Evolutionary conservation across 768 basidiomycete species (phyloP).

Genomic region (Trametes cubensis): DNA sequence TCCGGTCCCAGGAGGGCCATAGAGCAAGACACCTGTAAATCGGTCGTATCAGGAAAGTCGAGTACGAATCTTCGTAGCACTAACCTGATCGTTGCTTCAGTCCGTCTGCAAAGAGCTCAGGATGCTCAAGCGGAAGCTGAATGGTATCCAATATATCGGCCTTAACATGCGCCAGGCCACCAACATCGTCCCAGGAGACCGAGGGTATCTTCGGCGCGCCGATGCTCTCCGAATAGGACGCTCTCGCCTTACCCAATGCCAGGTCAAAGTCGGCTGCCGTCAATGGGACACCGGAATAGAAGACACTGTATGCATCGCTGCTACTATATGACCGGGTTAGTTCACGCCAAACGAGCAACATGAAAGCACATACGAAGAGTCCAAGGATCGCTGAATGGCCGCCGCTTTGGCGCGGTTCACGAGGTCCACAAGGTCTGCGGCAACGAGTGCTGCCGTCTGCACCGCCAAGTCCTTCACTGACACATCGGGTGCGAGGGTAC

Average conservation of each 20-base stretch:
- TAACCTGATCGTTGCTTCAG: conserved; percentile 94
- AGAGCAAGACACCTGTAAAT: conserved; percentile 79
- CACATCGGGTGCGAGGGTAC: conserved; percentile 71
- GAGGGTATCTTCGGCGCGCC: conserved; percentile 97
- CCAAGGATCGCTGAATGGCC: conserved; percentile 52
- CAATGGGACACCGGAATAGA: conserved; percentile 46
- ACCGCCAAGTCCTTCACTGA: conserved; percentile 70
- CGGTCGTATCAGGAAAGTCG: not conserved
- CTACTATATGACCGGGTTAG: not conserved
- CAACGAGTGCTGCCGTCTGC: conserved; percentile 90
- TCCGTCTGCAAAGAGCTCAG: conserved; percentile 87
- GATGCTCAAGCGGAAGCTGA: conserved; percentile 87
- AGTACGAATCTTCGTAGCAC: not conserved
- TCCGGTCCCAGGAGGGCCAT: conserved; percentile 95
- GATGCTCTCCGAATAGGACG: conserved; percentile 86
- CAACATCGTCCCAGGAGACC: conserved; percentile 97
- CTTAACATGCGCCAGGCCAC: conserved; percentile 86
- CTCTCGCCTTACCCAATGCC: conserved; percentile 72
- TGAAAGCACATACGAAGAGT: conserved; percentile 38
- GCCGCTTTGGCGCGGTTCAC: conserved; percentile 58
- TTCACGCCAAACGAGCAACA: not conserved
- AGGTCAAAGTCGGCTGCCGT: conserved; percentile 67
- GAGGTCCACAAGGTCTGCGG: conserved; percentile 76
- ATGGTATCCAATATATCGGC: conserved; percentile 94
- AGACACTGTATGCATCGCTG: conserved; percentile 31